phyloP scores from a whole-genome alignment of 805 yeast genomes.

The Candida maesae region DNA sequence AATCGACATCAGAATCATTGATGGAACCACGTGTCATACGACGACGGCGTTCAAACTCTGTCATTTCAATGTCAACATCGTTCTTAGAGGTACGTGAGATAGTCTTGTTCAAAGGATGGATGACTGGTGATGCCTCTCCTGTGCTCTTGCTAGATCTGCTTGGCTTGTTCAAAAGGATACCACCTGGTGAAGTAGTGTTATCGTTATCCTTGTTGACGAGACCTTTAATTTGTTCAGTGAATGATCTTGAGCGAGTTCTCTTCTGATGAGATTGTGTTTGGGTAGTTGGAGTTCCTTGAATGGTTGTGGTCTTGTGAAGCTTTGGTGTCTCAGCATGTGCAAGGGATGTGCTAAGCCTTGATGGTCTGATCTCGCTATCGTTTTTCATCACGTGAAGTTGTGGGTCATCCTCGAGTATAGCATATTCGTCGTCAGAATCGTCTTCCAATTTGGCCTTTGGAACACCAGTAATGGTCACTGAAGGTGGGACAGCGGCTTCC shows the following conservation, averaged over 20 bases:
- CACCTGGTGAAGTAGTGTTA: slow-evolving; percentile 20
- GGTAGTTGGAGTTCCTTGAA: slow-evolving; percentile 2
- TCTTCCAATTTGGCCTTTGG: slow-evolving; percentile 2
- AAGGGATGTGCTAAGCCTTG: slow-evolving; percentile 10
- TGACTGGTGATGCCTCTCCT: slow-evolving; percentile 21
- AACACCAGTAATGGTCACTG: neutral
- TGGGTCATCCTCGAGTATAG: slow-evolving; percentile 14
- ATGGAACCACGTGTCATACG: slow-evolving; percentile 31
- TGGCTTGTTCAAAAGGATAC: slow-evolving; percentile 28
- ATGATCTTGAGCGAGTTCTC: slow-evolving; percentile 28
- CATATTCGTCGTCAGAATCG: slow-evolving; percentile 16
- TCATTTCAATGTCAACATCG: slow-evolving; percentile 34
- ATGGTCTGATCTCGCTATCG: slow-evolving; percentile 10
- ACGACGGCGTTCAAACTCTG: slow-evolving; percentile 33
- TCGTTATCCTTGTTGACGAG: slow-evolving; percentile 30
- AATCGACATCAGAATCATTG: slow-evolving; percentile 61
- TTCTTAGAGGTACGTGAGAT: slow-evolving; percentile 12
- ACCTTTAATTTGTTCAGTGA: slow-evolving; percentile 41
- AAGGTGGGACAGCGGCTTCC: neutral
- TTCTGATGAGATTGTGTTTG: slow-evolving; percentile 3
- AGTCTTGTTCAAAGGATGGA: slow-evolving; percentile 22
- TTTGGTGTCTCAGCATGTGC: slow-evolving; percentile 1
- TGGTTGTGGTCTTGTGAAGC: slow-evolving; percentile 1
- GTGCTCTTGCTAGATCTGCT: slow-evolving; percentile 23
- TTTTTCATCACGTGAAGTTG: slow-evolving; percentile 1